These are phyloP conservation scores for Ophiosphaerella herpotricha DNA, from an alignment of 2,329 filamentous ascomycete genomes.

Conservation along the genomic window DNA sequence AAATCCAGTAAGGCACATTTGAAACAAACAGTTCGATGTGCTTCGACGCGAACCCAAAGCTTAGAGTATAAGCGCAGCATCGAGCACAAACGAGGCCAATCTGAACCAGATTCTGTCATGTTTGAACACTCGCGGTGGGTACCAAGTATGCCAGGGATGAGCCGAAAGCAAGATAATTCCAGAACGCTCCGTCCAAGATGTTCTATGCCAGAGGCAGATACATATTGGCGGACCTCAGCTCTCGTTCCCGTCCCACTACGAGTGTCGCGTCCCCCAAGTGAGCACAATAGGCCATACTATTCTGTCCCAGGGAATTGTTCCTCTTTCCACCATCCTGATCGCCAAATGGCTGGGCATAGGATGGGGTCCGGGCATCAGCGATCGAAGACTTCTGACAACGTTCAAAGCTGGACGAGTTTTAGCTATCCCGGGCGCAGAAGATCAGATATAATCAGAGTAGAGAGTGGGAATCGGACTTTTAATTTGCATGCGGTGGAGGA, in stretches of 20 bases:
- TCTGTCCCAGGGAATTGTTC: background rate
- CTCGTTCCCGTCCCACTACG: slow-evolving; percentile 5
- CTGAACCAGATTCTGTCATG: background rate
- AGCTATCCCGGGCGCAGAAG: slow-evolving; percentile 1
- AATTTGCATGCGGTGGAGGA: no score
- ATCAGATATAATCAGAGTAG: background rate
- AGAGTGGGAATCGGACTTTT: background rate
- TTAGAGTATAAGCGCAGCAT: no score
- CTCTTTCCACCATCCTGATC: background rate
- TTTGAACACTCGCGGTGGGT: background rate
- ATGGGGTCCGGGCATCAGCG: background rate
- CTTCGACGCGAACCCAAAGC: no score
- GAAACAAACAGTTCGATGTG: no score
- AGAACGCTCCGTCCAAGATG: background rate
- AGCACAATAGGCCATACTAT: background rate
- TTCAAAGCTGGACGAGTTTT: background rate
- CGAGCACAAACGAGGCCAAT: no score
- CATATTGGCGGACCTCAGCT: slow-evolving; percentile 2
- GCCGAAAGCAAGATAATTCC: background rate
- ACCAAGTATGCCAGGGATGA: background rate
- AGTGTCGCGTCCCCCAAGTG: slow-evolving; percentile 1
- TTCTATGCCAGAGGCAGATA: slow-evolving; percentile 3
- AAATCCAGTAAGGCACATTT: background rate
- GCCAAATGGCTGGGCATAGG: no score
- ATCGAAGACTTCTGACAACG: background rate